A percentile compares a stretch with the other conserved stretches of the same genome.
Conservation (phyloP, 768 basidiomycete genomes). For the Tulasnella sp. region DNA sequence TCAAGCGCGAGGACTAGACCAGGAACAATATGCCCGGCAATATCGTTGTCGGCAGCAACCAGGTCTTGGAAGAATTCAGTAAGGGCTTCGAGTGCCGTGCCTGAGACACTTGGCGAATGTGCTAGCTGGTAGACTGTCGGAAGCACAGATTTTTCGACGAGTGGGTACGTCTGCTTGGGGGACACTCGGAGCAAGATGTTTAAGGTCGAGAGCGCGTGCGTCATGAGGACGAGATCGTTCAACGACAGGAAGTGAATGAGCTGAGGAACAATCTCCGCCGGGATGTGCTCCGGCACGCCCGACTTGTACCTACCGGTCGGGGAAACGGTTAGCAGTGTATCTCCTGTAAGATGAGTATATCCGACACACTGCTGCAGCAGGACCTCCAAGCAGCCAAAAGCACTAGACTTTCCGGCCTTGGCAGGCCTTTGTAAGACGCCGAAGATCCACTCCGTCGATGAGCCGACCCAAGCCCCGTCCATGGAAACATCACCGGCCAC, state of each 20-base stretch:
- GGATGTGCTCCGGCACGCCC: conserved; percentile 45
- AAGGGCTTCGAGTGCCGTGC: conserved; percentile 67
- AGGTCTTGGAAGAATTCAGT: conserved; percentile 72
- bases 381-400: conserved; percentile 66
- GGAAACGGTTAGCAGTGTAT: background rate
- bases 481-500: conserved; percentile 60
- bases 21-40: conserved; percentile 71
- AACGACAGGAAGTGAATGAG: conserved; percentile 65
- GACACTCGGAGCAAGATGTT: conserved; percentile 58
- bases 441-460: conserved; percentile 66
- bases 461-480: conserved; percentile 69
- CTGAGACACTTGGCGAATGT: conserved; percentile 67
- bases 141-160: conserved; percentile 61
- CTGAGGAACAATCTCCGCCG: conserved; percentile 53
- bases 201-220: conserved; percentile 55
- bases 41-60: conserved; percentile 71
- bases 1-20: conserved; percentile 56
- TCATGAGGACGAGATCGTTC: conserved; percentile 65
- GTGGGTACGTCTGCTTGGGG: conserved; percentile 58
- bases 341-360: background rate
- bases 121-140: conserved; percentile 56
- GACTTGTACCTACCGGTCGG: conserved; percentile 32
- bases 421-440: conserved; percentile 68
- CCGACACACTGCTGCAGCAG: conserved; percentile 50
- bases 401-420: conserved; percentile 61